phyloP scores from a whole-genome alignment of 2,329 filamentous ascomycete species.

The Tolypocladium album region DNA sequence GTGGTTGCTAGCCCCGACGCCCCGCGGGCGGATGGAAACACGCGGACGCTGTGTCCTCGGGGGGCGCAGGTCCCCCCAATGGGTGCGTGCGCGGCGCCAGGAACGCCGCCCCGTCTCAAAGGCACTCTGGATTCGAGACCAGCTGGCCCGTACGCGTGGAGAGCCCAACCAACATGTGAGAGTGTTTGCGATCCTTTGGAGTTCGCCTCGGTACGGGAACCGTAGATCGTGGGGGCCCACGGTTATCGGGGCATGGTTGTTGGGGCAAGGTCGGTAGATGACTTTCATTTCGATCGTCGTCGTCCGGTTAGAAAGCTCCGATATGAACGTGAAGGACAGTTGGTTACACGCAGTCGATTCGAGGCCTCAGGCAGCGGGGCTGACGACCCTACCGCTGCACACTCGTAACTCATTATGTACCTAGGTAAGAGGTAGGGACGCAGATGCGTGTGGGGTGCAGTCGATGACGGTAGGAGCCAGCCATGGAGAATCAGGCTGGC shows the following conservation, averaged over 20 bases:
- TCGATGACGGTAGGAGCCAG: too few relatives aligned
- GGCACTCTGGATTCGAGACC: background rate
- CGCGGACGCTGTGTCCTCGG: background rate
- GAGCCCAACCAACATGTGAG: too few relatives aligned
- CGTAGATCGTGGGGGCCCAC: background rate
- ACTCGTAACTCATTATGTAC: too few relatives aligned
- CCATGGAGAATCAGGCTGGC: too few relatives aligned
- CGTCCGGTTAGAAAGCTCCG: background rate
- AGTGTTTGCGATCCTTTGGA: too few relatives aligned
- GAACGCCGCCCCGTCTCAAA: background rate
- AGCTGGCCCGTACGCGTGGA: too few relatives aligned
- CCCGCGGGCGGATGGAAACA: background rate
- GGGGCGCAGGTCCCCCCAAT: background rate
- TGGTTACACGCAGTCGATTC: background rate
- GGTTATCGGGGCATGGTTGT: too few relatives aligned
- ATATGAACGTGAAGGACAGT: background rate
- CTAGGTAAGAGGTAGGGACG: too few relatives aligned
- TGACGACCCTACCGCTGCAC: background rate
- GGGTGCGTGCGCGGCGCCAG: background rate
- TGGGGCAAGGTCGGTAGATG: background rate
- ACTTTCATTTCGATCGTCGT: background rate
- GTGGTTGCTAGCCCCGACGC: background rate
- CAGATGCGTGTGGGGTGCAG: too few relatives aligned
- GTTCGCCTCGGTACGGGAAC: too few relatives aligned
- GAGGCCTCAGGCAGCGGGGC: background rate